Evolutionary conservation across 176 grass and related monocot genomes (phyloP).

Genomic region (maize (Zea mays)): DNA sequence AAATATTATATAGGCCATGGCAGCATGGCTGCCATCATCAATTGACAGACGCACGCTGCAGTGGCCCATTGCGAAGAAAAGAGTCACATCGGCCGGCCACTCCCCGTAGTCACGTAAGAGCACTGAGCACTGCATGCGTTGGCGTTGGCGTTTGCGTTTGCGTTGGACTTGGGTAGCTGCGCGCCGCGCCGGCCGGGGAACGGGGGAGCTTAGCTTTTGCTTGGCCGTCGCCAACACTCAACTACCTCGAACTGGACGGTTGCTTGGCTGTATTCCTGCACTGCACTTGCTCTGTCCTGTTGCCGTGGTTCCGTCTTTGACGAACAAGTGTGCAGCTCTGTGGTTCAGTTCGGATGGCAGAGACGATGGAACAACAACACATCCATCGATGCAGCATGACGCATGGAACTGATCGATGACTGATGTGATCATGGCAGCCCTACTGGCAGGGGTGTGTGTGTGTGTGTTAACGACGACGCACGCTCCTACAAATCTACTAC

Average conservation of each 20-base stretch:
- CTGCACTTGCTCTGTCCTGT: not conserved
- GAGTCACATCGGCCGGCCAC: conserved; percentile 7
- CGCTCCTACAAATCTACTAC: conserved; percentile 39
- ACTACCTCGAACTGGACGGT: conserved; percentile 51
- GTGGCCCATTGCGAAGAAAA: conserved; percentile 19
- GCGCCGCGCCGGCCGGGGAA: not conserved
- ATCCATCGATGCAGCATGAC: conserved; percentile 17
- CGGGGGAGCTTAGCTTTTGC: conserved; percentile 13
- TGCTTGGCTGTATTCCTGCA: conserved; percentile 29
- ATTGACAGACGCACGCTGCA: not conserved
- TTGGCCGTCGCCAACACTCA: conserved; percentile 51
- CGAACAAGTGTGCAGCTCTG: not conserved
- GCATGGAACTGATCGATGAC: not conserved
- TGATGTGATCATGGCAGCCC: not conserved
- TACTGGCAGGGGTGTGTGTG: not conserved
- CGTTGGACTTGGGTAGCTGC: not conserved
- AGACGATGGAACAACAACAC: not conserved
- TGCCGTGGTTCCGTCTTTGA: not conserved
- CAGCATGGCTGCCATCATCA: not conserved
- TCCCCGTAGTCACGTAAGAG: not conserved
- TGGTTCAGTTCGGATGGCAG: not conserved
- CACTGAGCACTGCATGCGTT: not conserved
- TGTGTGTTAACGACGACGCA: too few relatives aligned
- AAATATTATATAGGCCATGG: not conserved
- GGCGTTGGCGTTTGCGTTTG: not conserved